phyloP scores from a whole-genome alignment of 805 yeast species.

The Kodamaea hsintzibuensis region DNA sequence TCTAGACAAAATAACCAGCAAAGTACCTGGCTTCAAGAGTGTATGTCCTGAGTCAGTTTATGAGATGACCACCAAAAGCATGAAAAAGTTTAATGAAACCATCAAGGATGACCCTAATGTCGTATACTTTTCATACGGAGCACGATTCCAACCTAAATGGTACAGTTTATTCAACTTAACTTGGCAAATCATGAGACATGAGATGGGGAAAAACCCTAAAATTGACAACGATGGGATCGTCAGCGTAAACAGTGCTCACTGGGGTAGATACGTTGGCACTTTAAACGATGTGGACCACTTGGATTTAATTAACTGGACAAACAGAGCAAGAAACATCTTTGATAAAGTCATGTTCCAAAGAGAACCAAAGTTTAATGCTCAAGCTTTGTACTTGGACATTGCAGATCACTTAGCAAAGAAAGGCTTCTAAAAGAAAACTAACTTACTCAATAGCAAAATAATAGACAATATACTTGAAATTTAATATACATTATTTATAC shows the following conservation, averaged over 20 bases:
- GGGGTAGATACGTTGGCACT: constrained; percentile 86
- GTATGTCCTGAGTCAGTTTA: constrained; percentile 44
- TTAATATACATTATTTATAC: constrained; percentile 1
- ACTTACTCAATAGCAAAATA: no score
- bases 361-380: constrained; percentile 56
- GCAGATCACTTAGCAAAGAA: constrained; percentile 60
- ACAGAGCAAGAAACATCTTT: constrained; percentile 42
- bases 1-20: constrained; percentile 39
- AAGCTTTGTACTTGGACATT: constrained; percentile 67
- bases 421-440: constrained; percentile 55
- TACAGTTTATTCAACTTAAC: constrained; percentile 60
- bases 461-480: not conserved
- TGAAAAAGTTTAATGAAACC: constrained; percentile 53
- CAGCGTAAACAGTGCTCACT: constrained; percentile 70
- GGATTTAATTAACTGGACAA: constrained; percentile 84
- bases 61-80: constrained; percentile 61
- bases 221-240: constrained; percentile 69
- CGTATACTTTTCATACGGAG: constrained; percentile 81
- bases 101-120: constrained; percentile 61
- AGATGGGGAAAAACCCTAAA: constrained; percentile 11
- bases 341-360: constrained; percentile 31
- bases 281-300: constrained; percentile 78
- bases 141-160: constrained; percentile 63
- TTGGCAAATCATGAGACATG: constrained; percentile 57
- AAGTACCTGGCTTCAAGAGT: constrained; percentile 16